These are phyloP conservation scores for Botrytis tulipae DNA, from an alignment of 2,329 filamentous ascomycete genomes.

Conservation along the genomic window DNA sequence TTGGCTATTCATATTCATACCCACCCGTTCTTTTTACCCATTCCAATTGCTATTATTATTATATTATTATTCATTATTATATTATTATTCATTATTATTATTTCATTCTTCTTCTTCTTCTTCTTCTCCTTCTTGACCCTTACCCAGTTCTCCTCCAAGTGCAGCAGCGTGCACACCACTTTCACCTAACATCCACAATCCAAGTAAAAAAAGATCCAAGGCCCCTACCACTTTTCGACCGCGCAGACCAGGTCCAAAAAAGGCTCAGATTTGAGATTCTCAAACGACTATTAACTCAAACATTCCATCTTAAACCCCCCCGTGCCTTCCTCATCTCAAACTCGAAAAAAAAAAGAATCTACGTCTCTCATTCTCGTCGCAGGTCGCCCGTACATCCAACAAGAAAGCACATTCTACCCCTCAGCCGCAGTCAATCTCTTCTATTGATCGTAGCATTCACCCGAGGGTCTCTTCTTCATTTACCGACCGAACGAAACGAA, in stretches of 20 bases:
- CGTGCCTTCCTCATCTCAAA: constrained; percentile 18
- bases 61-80: neutral
- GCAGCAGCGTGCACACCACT: neutral
- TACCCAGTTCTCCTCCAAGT: neutral
- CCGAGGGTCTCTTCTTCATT: neutral
- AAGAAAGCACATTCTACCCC: neutral
- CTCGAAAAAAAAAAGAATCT: constrained; percentile 12
- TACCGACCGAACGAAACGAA: constrained; percentile 4
- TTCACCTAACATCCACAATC: neutral
- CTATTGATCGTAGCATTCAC: neutral
- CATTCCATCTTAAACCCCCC: constrained; percentile 16
- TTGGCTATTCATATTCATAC: constrained; percentile 1
- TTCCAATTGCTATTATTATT: neutral
- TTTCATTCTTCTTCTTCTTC: too few species aligned
- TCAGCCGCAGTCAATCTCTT: neutral
- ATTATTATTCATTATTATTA: neutral
- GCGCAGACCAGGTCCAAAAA: constrained; percentile 8
- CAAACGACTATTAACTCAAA: constrained; percentile 13
- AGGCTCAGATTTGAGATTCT: constrained; percentile 17
- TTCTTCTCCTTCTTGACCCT: neutral
- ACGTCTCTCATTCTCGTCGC: constrained; percentile 23
- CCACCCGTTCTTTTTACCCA: neutral
- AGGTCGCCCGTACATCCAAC: constrained; percentile 17
- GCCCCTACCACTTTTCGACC: constrained; percentile 5
- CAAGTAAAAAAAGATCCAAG: constrained; percentile 8